Evolutionary conservation across 2,329 filamentous ascomycete genomes (phyloP).

Genomic region (Xylaria sp.): DNA sequence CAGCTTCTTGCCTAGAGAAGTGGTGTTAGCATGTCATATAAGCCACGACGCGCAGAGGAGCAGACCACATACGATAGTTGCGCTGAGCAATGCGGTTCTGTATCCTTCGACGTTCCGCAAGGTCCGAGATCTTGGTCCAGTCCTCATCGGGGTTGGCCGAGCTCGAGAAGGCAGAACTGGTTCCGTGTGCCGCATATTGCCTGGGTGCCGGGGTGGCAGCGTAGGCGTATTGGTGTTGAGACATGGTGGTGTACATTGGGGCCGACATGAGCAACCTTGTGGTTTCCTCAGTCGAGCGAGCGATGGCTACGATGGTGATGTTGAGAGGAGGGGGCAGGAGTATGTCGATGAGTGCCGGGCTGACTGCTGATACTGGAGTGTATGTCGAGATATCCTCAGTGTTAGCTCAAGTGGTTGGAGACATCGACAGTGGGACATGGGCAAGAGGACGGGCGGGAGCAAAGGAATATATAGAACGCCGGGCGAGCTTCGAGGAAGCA

Average conservation of each 20-base stretch:
- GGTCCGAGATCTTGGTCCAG: slow-evolving; percentile 98
- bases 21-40: slow-evolving; percentile 12
- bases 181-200: slow-evolving; percentile 75
- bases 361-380: neutral
- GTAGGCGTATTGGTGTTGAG: slow-evolving; percentile 51
- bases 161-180: slow-evolving; percentile 92
- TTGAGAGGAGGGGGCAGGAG: neutral
- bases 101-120: slow-evolving; percentile 90
- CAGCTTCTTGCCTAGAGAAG: slow-evolving; percentile 78
- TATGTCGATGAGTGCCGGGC: neutral
- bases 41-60: neutral
- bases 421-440: slow-evolving; percentile 33
- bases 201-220: slow-evolving; percentile 54
- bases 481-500: slow-evolving; percentile 17
- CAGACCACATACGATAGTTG: slow-evolving; percentile 76
- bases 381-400: slow-evolving; percentile 16
- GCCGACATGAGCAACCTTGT: slow-evolving; percentile 23
- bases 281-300: slow-evolving; percentile 3
- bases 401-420: slow-evolving; percentile 24
- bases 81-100: slow-evolving; percentile 98
- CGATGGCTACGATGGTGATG: neutral
- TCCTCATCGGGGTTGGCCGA: slow-evolving; percentile 96
- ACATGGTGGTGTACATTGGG: slow-evolving; percentile 51
- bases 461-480: slow-evolving; percentile 36
- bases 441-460: slow-evolving; percentile 35